Percentiles rank a stretch among this genome's conserved stretches.
Evolutionary conservation across 2,329 filamentous ascomycete species (phyloP).

Genomic region (Trichoderma koningiopsis): DNA sequence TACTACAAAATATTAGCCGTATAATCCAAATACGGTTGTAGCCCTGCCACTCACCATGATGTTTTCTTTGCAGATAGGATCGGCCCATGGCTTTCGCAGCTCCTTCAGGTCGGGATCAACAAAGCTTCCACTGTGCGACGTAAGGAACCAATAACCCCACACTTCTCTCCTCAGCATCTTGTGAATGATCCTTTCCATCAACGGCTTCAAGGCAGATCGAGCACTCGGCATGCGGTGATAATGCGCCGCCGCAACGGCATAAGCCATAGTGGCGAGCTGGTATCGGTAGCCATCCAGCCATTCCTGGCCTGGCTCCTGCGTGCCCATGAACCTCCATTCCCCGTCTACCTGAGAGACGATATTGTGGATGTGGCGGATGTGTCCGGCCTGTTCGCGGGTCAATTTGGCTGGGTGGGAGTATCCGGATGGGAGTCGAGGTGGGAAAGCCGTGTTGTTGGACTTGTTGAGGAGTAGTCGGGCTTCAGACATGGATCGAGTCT

Average conservation of each 20-base stretch:
- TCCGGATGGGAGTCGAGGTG: background rate
- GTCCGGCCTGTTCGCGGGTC: background rate
- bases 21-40: background rate
- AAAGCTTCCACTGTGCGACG: background rate
- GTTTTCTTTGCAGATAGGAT: background rate
- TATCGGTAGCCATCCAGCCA: background rate
- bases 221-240: background rate
- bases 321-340: background rate
- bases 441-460: background rate
- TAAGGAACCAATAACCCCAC: background rate
- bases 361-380: background rate
- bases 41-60: background rate
- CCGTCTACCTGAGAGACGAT: background rate
- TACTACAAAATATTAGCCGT: background rate
- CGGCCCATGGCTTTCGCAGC: background rate
- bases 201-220: background rate
- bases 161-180: background rate
- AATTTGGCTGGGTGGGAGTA: background rate
- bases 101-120: background rate
- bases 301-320: background rate
- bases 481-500: background rate
- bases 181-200: background rate
- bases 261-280: background rate
- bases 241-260: background rate
- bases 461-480: background rate